A percentile compares a stretch with the other conserved stretches of the same genome.
Conservation (phyloP, 208 protist genomes). For the Herpetomonas samuelpessoai region DNA sequence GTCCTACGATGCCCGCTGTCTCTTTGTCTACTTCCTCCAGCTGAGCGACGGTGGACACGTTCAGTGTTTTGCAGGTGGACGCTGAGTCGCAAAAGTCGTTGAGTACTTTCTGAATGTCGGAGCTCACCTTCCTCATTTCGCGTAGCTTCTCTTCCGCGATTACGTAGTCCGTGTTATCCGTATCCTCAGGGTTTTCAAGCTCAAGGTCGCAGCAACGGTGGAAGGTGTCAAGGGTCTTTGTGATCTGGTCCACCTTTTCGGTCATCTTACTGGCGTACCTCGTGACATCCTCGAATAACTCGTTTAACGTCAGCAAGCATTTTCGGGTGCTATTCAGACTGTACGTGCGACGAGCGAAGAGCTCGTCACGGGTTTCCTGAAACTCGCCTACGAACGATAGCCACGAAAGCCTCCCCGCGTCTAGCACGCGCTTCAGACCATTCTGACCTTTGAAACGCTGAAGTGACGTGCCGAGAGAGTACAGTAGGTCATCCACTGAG, state of each 20-base stretch:
- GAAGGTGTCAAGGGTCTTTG: conserved; percentile 39
- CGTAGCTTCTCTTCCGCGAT: conserved; percentile 19
- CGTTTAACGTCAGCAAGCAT: conserved; percentile 39
- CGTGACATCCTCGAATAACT: conserved; percentile 36
- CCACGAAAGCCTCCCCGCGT: conserved; percentile 41
- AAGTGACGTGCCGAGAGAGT: conserved; percentile 32
- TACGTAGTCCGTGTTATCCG: conserved; percentile 8
- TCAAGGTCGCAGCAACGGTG: conserved; percentile 53
- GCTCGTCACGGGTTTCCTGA: conserved; percentile 45
- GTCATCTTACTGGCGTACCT: conserved; percentile 21
- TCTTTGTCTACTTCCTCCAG: conserved; percentile 31
- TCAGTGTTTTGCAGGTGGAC: conserved; percentile 30
- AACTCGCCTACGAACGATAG: conserved; percentile 59
- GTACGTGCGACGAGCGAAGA: conserved; percentile 38
- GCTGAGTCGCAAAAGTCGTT: conserved; percentile 25
- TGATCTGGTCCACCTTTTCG: conserved; percentile 25
- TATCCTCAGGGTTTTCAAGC: conserved; percentile 18
- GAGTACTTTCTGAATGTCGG: conserved; percentile 20
- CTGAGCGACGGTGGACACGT: conserved; percentile 25
- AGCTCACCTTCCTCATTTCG: conserved; percentile 26
- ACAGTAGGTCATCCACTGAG: conserved; percentile 37
- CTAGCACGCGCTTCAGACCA: conserved; percentile 32
- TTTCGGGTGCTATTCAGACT: conserved; percentile 35
- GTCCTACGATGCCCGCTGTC: conserved; percentile 25
- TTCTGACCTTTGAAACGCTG: conserved; percentile 41